phyloP scores from a whole-genome alignment of 1,284 basidiomycete species.

The Sphagnurus paluster region DNA sequence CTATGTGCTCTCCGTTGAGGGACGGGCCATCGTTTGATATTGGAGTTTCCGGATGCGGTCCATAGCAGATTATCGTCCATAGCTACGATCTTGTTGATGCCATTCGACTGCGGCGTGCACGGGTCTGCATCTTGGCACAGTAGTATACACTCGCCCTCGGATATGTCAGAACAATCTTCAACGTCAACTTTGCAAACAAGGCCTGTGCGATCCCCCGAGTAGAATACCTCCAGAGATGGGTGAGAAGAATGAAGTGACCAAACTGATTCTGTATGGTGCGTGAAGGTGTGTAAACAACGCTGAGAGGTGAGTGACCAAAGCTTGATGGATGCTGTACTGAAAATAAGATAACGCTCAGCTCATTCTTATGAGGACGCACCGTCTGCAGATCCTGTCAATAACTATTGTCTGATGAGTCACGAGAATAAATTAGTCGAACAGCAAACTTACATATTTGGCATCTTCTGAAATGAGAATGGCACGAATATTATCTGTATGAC shows the following conservation, averaged over 20 bases:
- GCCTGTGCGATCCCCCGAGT: slow-evolving; percentile 93
- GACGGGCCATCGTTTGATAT: slow-evolving; percentile 79
- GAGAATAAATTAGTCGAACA: slow-evolving; percentile 3
- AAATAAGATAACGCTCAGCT: slow-evolving; percentile 4
- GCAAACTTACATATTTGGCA: slow-evolving; percentile 74
- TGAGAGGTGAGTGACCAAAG: slow-evolving; percentile 92
- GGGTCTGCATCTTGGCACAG: slow-evolving; percentile 71
- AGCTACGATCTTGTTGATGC: slow-evolving; percentile 83
- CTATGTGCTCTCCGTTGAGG: slow-evolving; percentile 46
- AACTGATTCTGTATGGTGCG: slow-evolving; percentile 92
- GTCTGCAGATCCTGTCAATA: slow-evolving; percentile 89
- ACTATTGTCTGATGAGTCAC: slow-evolving; percentile 37
- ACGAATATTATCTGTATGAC: slow-evolving; percentile 96
- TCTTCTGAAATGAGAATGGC: slow-evolving; percentile 89
- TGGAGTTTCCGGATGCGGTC: slow-evolving; percentile 86
- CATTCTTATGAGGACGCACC: slow-evolving; percentile 42
- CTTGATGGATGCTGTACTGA: slow-evolving; percentile 70
- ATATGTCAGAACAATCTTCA: slow-evolving; percentile 76
- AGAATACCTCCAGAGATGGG: slow-evolving; percentile 89
- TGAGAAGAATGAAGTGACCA: slow-evolving; percentile 92
- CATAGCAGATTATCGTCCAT: slow-evolving; percentile 89
- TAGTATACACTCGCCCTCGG: slow-evolving; percentile 88
- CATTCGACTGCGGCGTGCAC: slow-evolving; percentile 47
- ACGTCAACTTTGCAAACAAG: slow-evolving; percentile 90
- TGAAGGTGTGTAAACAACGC: slow-evolving; percentile 93